Evolutionary conservation across 2,329 filamentous ascomycete species (phyloP).

Genomic region (Clonostachys byssicola): DNA sequence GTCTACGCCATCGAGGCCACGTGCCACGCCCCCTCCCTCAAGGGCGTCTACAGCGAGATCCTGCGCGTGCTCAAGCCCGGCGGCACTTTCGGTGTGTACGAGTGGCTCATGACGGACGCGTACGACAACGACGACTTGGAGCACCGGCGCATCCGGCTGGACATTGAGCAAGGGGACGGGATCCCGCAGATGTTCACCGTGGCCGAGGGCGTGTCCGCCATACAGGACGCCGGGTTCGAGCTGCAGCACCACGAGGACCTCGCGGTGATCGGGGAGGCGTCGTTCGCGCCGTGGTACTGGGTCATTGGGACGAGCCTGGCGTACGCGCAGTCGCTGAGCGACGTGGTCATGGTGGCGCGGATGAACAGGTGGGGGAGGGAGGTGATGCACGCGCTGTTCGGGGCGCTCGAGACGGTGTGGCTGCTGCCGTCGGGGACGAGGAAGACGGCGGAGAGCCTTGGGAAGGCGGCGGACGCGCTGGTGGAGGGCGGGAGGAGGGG

Average conservation of each 20-base stretch:
- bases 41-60: slow-evolving; percentile 87
- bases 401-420: slow-evolving; percentile 63
- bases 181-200: slow-evolving; percentile 93
- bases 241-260: slow-evolving; percentile 56
- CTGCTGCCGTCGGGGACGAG: slow-evolving; percentile 74
- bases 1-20: slow-evolving; percentile 96
- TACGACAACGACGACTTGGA: slow-evolving; percentile 82
- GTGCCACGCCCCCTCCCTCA: slow-evolving; percentile 80
- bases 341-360: slow-evolving; percentile 72
- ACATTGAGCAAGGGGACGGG: slow-evolving; percentile 88
- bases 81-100: slow-evolving; percentile 88
- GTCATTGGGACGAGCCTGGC: slow-evolving; percentile 75
- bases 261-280: slow-evolving; percentile 35
- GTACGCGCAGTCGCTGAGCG: slow-evolving; percentile 69
- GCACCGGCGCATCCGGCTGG: slow-evolving; percentile 82
- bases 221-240: slow-evolving; percentile 80
- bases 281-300: slow-evolving; percentile 80
- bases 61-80: slow-evolving; percentile 92
- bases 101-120: slow-evolving; percentile 95
- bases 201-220: slow-evolving; percentile 71
- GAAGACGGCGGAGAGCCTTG: slow-evolving; percentile 83
- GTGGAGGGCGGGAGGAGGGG: slow-evolving; percentile 79
- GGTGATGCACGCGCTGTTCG: slow-evolving; percentile 68
- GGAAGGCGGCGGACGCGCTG: slow-evolving; percentile 70
- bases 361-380: slow-evolving; percentile 79